Evolutionary conservation across 805 yeast genomes (phyloP).

Genomic region (Yamadazyma philogaea): DNA sequence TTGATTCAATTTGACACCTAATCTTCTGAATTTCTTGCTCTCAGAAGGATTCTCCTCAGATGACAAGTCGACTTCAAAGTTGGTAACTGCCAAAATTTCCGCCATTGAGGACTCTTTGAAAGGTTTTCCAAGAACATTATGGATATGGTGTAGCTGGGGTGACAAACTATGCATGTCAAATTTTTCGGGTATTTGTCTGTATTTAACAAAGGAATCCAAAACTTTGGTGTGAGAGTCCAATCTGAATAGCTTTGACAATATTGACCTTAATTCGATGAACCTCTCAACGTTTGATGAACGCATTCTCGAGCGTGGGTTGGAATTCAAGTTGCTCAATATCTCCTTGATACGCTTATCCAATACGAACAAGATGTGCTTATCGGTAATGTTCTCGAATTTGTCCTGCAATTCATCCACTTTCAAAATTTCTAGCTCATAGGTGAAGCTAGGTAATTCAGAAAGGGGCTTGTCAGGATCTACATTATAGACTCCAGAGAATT

Average conservation of each 20-base stretch:
- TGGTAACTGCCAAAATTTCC: constrained; percentile 4
- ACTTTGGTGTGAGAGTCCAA: constrained; percentile 55
- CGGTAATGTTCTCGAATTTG: constrained; percentile 7
- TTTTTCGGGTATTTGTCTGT: constrained; percentile 9
- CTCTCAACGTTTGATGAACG: constrained; percentile 13
- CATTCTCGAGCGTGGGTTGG: constrained; percentile 16
- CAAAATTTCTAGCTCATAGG: constrained; percentile 19
- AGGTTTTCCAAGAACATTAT: constrained; percentile 2
- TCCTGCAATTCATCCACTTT: constrained; percentile 17
- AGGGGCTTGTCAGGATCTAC: not conserved
- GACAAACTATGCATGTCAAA: constrained; percentile 7
- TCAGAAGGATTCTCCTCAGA: not conserved
- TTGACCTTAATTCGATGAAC: constrained; percentile 17
- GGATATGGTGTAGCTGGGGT: constrained; percentile 1
- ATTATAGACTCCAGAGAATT: not conserved
- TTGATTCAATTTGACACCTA: constrained; percentile 28
- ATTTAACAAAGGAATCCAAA: constrained; percentile 27
- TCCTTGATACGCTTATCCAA: constrained; percentile 19
- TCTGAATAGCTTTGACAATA: constrained; percentile 30
- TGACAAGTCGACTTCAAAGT: not conserved
- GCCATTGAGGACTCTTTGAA: constrained; percentile 3
- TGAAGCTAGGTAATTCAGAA: constrained; percentile 13
- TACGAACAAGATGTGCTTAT: constrained; percentile 15
- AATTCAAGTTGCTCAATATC: constrained; percentile 12
- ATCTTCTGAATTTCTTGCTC: not conserved